phyloP scores from a whole-genome alignment of 1,139 yeast genomes.

The Yamadazyma epiphylla region DNA sequence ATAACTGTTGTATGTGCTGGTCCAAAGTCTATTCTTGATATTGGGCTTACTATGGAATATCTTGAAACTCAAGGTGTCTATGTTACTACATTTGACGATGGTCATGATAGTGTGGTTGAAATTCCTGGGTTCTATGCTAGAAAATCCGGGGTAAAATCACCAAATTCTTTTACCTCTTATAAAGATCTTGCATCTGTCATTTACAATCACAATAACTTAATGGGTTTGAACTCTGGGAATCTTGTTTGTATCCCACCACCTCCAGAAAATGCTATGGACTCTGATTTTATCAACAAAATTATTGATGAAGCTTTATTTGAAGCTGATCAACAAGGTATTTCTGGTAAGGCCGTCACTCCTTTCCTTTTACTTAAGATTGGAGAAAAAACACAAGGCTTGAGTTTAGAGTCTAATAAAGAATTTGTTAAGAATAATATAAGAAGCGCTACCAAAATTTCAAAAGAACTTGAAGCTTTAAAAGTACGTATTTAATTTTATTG shows the following conservation, averaged over 20 bases:
- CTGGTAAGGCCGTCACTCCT: constrained; percentile 79
- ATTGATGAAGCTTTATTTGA: constrained; percentile 57
- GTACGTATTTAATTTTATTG: constrained; percentile 13
- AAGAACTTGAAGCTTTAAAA: constrained; percentile 40
- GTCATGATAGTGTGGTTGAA: constrained; percentile 18
- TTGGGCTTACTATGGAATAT: constrained; percentile 77
- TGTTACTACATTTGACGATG: constrained; percentile 48
- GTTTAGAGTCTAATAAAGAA: constrained; percentile 67
- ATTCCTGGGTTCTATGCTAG: constrained; percentile 86
- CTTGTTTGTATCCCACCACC: constrained; percentile 87
- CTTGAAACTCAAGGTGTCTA: constrained; percentile 84
- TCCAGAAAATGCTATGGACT: constrained; percentile 52
- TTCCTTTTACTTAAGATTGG: constrained; percentile 66
- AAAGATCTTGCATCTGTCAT: constrained; percentile 62
- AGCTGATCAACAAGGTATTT: constrained; percentile 51
- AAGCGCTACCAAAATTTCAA: constrained; percentile 66
- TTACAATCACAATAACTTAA: constrained; percentile 43
- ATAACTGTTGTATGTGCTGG: constrained; percentile 91
- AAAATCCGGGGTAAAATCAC: constrained; percentile 71
- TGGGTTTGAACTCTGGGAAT: constrained; percentile 62
- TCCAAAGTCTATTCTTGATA: constrained; percentile 82
- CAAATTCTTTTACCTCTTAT: constrained; percentile 54
- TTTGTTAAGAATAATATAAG: constrained; percentile 77
- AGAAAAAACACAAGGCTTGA: constrained; percentile 60
- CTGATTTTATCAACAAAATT: constrained; percentile 47